Conservation (phyloP, 2,329 filamentous ascomycete genomes). For the Annulohypoxylon truncatum region DNA sequence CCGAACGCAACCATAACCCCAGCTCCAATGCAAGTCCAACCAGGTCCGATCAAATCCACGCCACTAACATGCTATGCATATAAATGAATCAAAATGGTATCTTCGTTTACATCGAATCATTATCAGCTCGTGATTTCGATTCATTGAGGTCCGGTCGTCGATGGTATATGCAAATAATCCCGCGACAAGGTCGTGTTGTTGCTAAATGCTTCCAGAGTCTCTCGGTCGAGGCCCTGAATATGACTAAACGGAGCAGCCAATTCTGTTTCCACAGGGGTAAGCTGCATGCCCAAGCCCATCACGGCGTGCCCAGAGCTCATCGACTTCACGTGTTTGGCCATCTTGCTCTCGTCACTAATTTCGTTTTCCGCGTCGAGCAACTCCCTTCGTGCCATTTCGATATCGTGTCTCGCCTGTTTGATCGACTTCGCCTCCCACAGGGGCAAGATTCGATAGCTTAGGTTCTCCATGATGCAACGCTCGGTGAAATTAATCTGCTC, state of each 20-base stretch:
- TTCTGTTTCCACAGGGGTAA: conserved; percentile 57
- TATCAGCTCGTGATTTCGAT: conserved; percentile 23
- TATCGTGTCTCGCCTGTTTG: conserved; percentile 70
- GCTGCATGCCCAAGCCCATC: conserved; percentile 54
- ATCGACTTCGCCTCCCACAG: conserved; percentile 68
- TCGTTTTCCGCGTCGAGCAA: conserved; percentile 43
- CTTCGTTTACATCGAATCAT: conserved; percentile 13
- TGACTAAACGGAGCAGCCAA: conserved; percentile 39
- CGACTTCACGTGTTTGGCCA: conserved; percentile 52
- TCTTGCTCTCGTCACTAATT: conserved; percentile 35
- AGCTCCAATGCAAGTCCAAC: conserved; percentile 27
- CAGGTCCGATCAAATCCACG: conserved; percentile 36
- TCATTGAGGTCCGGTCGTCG: conserved; percentile 27
- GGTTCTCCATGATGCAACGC: conserved; percentile 71
- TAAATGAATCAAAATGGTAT: conserved; percentile 31
- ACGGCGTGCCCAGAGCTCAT: conserved; percentile 55
- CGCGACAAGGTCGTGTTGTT: conserved; percentile 33
- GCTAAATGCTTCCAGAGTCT: conserved; percentile 44
- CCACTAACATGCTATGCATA: conserved; percentile 34
- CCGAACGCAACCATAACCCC: conserved; percentile 36
- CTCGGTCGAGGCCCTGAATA: conserved; percentile 32
- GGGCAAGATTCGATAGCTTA: conserved; percentile 72
- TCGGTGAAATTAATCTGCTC: conserved; percentile 74
- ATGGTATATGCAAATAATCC: conserved; percentile 44
- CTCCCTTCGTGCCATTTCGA: conserved; percentile 67